Evolutionary conservation across 2,329 filamentous ascomycete genomes (phyloP).

Genomic region (Ascochyta clinopodiicola): DNA sequence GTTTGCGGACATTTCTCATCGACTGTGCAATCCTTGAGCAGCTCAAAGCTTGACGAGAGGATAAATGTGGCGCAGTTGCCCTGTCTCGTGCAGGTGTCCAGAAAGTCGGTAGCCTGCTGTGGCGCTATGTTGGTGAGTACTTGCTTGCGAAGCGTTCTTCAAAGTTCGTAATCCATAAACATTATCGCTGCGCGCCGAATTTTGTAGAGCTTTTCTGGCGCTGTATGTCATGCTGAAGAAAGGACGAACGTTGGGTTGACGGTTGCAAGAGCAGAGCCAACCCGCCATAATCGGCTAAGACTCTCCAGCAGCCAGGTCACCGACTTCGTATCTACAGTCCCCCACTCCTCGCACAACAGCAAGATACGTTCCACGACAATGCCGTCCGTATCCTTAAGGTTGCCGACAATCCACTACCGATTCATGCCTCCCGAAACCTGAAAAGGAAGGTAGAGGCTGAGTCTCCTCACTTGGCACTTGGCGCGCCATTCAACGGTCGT

Average conservation of each 20-base stretch:
- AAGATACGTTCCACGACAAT: neutral
- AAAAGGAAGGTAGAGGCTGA: conserved; percentile 19
- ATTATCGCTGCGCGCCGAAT: too few relatives aligned
- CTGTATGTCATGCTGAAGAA: too few relatives aligned
- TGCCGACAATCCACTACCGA: conserved; percentile 1
- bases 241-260: too few relatives aligned
- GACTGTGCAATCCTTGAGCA: neutral
- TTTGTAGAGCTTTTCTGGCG: too few relatives aligned
- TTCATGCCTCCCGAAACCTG: conserved; percentile 8
- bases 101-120: neutral
- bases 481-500: conserved; percentile 25
- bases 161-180: too few relatives aligned
- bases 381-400: conserved; percentile 3
- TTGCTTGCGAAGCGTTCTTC: neutral
- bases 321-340: conserved; percentile 2
- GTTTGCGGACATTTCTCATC: too few relatives aligned
- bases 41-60: neutral
- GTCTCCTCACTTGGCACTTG: conserved; percentile 25
- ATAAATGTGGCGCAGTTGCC: neutral
- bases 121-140: neutral
- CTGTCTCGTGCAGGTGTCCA: too few relatives aligned
- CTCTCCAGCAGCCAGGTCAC: neutral
- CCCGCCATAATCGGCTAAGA: neutral
- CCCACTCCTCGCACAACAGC: neutral
- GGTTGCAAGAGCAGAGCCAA: neutral